Evolutionary conservation across 1,284 basidiomycete genomes (phyloP), one percentile per base, ranked within the genome.

Genomic region (Puccinia triticina): DNA sequence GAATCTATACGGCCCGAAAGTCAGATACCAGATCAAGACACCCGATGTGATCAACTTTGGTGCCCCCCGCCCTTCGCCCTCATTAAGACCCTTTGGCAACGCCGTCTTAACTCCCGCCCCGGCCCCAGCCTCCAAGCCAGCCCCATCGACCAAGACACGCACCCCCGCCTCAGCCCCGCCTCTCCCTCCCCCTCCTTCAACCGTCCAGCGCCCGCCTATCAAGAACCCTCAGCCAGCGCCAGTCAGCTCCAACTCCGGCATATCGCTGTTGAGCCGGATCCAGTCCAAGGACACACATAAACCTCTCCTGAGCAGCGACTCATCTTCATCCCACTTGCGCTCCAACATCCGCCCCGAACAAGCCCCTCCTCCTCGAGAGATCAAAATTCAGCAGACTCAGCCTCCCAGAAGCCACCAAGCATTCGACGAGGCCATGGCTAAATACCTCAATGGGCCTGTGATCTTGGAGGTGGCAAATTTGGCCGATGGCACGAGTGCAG

Each of bases 391-490:
- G 7, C 55, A 43, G 46, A 55, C 16, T 53, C 76, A 48, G 29
- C 21, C 40, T 23, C 18, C 64, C 8, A 78, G 48, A 69, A 67
- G 26, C 32, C 76, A 78, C 2, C 59, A 71, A 40, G 43, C 61
- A 16, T 29, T 50, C 48, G 76, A 78, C 48, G 40, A 50, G 48
- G 76, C 76, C 12, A 66, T 78, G 64, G 61, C 57, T 23, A 67
- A 55, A 43, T 78, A 78, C 37, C 53, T 78, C 14, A 53, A 66
- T 34, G 76, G 76, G 23, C 76, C 76, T 26, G 76, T 78, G 7
- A 78, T 79, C 21, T n/a, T 79, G n/a, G 77, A 79, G 53, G 77
- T 79, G 26, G 59, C 77, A 21, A 79, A 79, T 79, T 43, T 79
- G 34, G 77, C 77, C 18, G 77, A 79, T 46, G 77, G 77, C n/a